phyloP scores from a whole-genome alignment of 441 rosid species.

The Arabidopsis lyrata region DNA sequence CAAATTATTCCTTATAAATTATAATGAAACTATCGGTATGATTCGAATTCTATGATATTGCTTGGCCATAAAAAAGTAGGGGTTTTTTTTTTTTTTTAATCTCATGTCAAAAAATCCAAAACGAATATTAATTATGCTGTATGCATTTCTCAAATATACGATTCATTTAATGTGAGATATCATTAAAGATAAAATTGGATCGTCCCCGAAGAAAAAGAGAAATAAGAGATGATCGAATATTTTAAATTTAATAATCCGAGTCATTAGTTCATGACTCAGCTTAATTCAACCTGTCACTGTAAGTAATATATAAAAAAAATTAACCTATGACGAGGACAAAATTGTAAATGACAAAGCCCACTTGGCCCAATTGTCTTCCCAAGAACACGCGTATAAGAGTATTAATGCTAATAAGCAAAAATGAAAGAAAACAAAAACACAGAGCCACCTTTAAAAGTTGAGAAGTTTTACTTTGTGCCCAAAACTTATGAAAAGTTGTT shows the following conservation, averaged over 20 bases:
- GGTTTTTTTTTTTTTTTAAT: not conserved
- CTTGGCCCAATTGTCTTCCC: slow-evolving; percentile 3
- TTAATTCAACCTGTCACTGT: not conserved
- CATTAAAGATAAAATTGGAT: slow-evolving; percentile 1
- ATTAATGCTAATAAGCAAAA: not conserved
- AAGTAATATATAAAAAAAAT: not conserved
- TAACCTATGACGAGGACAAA: not conserved
- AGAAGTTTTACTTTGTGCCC: slow-evolving; percentile 6
- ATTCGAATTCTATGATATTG: not conserved
- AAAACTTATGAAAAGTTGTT: not conserved
- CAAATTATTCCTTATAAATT: not conserved
- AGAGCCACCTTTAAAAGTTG: not conserved
- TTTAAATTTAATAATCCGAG: not conserved
- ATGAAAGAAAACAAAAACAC: not conserved
- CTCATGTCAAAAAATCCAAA: not conserved
- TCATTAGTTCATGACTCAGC: not conserved
- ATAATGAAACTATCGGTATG: not conserved
- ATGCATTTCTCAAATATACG: not conserved
- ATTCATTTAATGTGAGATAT: not conserved
- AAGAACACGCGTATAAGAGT: not conserved
- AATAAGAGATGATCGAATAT: slow-evolving; percentile 20
- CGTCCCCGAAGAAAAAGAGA: no score
- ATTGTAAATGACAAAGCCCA: slow-evolving; percentile 3
- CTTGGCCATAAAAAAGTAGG: not conserved
- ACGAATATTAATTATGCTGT: not conserved